Evolutionary conservation across 192 early-diverging fungal genomes (phyloP).

Genomic region (Linnemannia exigua): DNA sequence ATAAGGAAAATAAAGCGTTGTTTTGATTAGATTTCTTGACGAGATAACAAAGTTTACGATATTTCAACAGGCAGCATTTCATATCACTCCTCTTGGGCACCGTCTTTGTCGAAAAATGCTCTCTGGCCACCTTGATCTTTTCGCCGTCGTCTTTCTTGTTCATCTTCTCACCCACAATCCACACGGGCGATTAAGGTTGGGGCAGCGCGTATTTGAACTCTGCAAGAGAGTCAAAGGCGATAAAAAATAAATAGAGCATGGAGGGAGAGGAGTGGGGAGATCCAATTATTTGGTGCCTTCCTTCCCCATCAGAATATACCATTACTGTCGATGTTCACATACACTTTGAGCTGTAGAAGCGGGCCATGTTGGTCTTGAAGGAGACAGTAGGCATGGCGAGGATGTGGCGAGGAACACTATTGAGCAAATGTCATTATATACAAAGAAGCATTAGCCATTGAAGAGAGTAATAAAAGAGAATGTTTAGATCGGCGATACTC

Average conservation of each 20-base stretch:
- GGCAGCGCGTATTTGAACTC: constrained; percentile 17
- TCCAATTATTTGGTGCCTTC: neutral
- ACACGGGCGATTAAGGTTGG: constrained; percentile 29
- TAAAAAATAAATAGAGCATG: constrained; percentile 12
- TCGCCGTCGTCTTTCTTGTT: neutral
- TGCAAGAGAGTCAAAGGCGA: neutral
- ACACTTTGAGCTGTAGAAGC: constrained; percentile 69
- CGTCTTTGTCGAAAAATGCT: neutral
- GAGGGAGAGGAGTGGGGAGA: neutral
- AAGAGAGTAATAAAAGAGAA: neutral
- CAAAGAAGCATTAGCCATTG: neutral
- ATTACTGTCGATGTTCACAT: constrained; percentile 22
- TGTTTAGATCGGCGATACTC: constrained; percentile 33
- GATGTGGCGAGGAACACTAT: constrained; percentile 55
- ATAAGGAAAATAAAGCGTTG: neutral
- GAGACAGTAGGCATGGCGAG: constrained; percentile 58
- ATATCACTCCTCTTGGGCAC: neutral
- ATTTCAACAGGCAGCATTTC: neutral
- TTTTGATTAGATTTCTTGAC: neutral
- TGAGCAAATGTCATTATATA: neutral
- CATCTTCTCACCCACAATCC: neutral
- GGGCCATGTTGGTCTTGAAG: constrained; percentile 55
- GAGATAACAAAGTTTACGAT: neutral
- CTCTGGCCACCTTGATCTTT: neutral
- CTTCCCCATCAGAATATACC: neutral